Percentiles rank a stretch among this genome's conserved stretches.
Conservation (phyloP, 2,329 filamentous ascomycete genomes). For the Stachybotrys elegans region DNA sequence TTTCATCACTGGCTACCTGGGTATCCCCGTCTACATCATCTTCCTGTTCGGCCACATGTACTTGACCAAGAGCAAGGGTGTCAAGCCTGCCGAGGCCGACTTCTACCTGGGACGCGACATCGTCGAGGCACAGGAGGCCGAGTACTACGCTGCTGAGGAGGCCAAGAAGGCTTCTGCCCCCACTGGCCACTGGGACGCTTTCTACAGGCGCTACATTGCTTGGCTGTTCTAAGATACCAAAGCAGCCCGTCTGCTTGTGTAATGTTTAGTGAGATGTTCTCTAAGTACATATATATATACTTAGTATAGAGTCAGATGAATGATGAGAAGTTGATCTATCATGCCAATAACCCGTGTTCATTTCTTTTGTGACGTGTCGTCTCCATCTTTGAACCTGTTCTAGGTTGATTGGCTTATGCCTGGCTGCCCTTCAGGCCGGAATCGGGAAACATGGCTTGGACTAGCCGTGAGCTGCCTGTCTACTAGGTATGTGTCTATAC, state of each 20-base stretch:
- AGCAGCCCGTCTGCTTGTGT: neutral
- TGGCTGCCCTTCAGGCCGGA: too few species aligned
- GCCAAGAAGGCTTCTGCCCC: constrained; percentile 12
- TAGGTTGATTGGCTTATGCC: too few species aligned
- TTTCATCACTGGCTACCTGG: constrained; percentile 70
- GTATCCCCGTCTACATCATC: constrained; percentile 66
- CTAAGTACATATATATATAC: too few species aligned
- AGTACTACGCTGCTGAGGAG: constrained; percentile 47
- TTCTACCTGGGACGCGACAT: constrained; percentile 66
- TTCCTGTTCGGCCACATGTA: constrained; percentile 64
- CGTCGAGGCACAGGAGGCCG: constrained; percentile 66
- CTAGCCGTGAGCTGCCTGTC: too few species aligned
- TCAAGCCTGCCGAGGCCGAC: constrained; percentile 56
- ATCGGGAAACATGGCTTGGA: too few species aligned
- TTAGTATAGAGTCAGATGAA: too few species aligned
- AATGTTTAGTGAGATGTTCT: too few species aligned
- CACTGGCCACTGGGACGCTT: constrained; percentile 16
- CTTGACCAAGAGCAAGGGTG: constrained; percentile 42
- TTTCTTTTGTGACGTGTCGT: too few species aligned
- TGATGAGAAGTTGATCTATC: too few species aligned
- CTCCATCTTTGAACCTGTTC: too few species aligned
- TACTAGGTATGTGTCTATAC: too few species aligned
- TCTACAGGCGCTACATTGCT: constrained; percentile 26
- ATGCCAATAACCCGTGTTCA: too few species aligned
- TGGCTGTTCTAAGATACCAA: constrained; percentile 28